Evolutionary conservation across 305 asterid species (phyloP), one percentile per base, ranked within the genome.

Genomic region (Solanum hybrid): DNA sequence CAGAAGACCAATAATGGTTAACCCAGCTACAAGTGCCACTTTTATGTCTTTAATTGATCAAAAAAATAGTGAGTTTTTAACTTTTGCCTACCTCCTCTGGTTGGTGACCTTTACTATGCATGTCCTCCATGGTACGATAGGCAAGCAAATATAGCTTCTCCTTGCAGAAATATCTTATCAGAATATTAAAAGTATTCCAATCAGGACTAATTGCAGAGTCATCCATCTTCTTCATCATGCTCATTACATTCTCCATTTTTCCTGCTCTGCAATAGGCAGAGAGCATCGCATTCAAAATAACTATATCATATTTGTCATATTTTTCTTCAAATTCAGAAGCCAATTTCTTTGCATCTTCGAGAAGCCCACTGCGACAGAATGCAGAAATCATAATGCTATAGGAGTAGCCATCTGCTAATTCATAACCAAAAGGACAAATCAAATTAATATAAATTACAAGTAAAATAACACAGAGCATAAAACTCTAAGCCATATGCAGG

Each of bases 321-420:
- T 95, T 95, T 79, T 89, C 95, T 94, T 97, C 98, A 91, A 91
- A 97, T 91, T 94, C 96, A 93, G 92, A 90, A 89, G 98, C 98
- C 93, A 95, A 88, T 91, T 94, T 95, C 94, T 93, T 96, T 91
- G 99, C 99, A 92, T 96, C 99, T 94, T 95, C 95, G 89, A 97
- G 88, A 91, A 91, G 94, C 89, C 96, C 94, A 86, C 90, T 31
- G 36, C 97, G 99, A 91, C 98, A 96, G 91, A 95, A 94, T 90
- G 99, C 98, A 57, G 98, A 93, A 91, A 97, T 97, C 99, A 97
- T 95, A 86, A 97, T 97, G 91, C 98, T 96, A 93, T 97, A 95
- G 95, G 97, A 96, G 92, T 93, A 97, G 86, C 99, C 99, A 86
- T 95, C 99, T 97, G 92, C 93, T 90, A 45, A 90, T 79, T 89